A percentile compares a stretch with the other conserved stretches of the same genome.
Evolutionary conservation across 2,329 filamentous ascomycete genomes (phyloP).

Genomic region (Orbilia blumenaviensis): DNA sequence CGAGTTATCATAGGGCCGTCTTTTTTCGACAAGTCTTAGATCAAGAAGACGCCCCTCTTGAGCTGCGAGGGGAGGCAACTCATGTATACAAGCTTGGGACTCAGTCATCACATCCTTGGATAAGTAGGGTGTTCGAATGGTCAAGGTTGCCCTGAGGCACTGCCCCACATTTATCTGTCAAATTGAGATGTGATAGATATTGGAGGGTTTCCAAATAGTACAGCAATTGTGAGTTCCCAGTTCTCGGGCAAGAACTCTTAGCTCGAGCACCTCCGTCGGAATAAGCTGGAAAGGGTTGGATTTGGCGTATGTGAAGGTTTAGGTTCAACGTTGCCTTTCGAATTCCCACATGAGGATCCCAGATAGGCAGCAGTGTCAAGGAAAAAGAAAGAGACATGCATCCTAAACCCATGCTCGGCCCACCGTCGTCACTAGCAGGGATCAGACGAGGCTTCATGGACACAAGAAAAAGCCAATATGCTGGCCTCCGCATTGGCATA

Average conservation of each 20-base stretch:
- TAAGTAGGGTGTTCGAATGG: neutral
- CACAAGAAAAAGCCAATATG: constrained; percentile 32
- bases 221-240: neutral
- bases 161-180: neutral
- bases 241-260: constrained; percentile 25
- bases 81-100: too few relatives aligned
- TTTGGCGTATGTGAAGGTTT: constrained; percentile 31
- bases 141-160: neutral
- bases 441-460: constrained; percentile 23
- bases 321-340: constrained; percentile 31
- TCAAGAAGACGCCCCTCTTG: too few relatives aligned
- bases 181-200: constrained; percentile 12
- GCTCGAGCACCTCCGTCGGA: constrained; percentile 14
- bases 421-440: constrained; percentile 44
- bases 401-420: constrained; percentile 20
- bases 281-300: constrained; percentile 24
- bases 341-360: constrained; percentile 50
- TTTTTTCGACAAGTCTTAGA: too few relatives aligned
- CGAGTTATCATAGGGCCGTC: neutral
- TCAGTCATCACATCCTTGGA: too few relatives aligned
- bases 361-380: constrained; percentile 51
- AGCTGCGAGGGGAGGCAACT: too few relatives aligned
- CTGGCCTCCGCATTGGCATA: constrained; percentile 34
- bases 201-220: constrained; percentile 44
- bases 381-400: constrained; percentile 46